Conservation (phyloP, 2,329 filamentous ascomycete genomes). For the Penicillium sp. region DNA sequence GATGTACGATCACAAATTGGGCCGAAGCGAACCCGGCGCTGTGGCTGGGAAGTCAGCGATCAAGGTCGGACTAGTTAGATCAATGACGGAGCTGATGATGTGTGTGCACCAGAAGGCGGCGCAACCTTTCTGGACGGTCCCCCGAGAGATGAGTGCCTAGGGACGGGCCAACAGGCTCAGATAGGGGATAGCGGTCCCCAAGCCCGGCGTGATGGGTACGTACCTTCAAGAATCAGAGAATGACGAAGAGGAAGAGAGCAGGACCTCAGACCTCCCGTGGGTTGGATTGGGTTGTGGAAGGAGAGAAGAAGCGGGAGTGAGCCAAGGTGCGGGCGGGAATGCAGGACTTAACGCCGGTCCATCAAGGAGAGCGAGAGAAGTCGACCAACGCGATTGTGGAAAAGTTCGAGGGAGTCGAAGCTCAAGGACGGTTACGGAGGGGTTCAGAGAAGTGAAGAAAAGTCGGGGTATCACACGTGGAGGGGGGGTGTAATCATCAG, state of each 20-base stretch:
- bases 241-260: constrained; percentile 31
- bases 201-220: constrained; percentile 10
- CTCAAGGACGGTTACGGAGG: neutral
- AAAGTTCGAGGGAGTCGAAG: neutral
- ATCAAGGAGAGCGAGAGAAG: constrained; percentile 24
- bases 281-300: constrained; percentile 16
- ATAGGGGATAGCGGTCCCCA: neutral
- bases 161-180: constrained; percentile 1
- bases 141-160: constrained; percentile 1
- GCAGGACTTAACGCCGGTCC: constrained; percentile 23
- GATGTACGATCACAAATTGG: constrained; percentile 7
- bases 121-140: constrained; percentile 13
- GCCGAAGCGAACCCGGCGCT: constrained; percentile 26
- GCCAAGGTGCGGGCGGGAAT: constrained; percentile 23
- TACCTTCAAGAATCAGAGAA: constrained; percentile 39
- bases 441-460: neutral
- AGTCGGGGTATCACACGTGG: neutral
- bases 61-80: constrained; percentile 18
- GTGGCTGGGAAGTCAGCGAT: constrained; percentile 20
- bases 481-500: constrained; percentile 12
- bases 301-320: constrained; percentile 18
- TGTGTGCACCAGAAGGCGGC: constrained; percentile 20
- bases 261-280: constrained; percentile 17
- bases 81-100: constrained; percentile 24
- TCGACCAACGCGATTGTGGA: constrained; percentile 1